phyloP scores from a whole-genome alignment of 2,329 filamentous ascomycete species.

The Ceratocystiopsis brevicomis region DNA sequence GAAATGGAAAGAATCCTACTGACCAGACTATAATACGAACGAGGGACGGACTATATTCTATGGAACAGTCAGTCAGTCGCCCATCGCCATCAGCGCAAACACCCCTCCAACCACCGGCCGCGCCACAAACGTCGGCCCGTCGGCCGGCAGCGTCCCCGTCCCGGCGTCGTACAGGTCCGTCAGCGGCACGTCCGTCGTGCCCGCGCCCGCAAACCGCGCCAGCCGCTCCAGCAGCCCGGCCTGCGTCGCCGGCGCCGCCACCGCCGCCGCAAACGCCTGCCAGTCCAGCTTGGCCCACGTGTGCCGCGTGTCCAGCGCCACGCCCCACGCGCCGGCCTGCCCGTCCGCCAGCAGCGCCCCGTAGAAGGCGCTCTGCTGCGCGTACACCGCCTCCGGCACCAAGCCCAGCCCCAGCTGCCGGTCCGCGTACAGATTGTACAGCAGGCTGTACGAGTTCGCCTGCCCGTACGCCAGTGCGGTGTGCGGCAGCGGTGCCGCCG shows the following conservation, averaged over 20 bases:
- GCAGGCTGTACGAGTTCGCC: slow-evolving; percentile 28
- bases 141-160: slow-evolving; percentile 44
- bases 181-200: slow-evolving; percentile 48
- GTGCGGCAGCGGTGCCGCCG: slow-evolving; percentile 40
- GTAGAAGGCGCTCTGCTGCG: slow-evolving; percentile 63
- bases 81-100: slow-evolving; percentile 57
- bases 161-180: slow-evolving; percentile 63
- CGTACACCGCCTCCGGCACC: slow-evolving; percentile 57
- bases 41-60: too few species aligned
- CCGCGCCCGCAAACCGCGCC: slow-evolving; percentile 58
- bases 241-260: slow-evolving; percentile 41
- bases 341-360: slow-evolving; percentile 37
- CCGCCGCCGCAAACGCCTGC: slow-evolving; percentile 70
- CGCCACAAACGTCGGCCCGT: slow-evolving; percentile 45
- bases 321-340: slow-evolving; percentile 39
- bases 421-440: slow-evolving; percentile 76
- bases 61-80: too few species aligned
- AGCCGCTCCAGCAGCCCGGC: slow-evolving; percentile 48
- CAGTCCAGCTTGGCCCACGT: slow-evolving; percentile 74
- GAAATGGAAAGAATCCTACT: too few species aligned
- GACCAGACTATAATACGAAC: too few species aligned
- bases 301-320: slow-evolving; percentile 66
- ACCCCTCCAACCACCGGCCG: slow-evolving; percentile 64
- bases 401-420: slow-evolving; percentile 58
- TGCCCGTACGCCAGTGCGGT: slow-evolving; percentile 65